Evolutionary conservation across 1,284 basidiomycete genomes (phyloP), one percentile per base, ranked within the genome.

Genomic region (Ceratobasidium sp.): DNA sequence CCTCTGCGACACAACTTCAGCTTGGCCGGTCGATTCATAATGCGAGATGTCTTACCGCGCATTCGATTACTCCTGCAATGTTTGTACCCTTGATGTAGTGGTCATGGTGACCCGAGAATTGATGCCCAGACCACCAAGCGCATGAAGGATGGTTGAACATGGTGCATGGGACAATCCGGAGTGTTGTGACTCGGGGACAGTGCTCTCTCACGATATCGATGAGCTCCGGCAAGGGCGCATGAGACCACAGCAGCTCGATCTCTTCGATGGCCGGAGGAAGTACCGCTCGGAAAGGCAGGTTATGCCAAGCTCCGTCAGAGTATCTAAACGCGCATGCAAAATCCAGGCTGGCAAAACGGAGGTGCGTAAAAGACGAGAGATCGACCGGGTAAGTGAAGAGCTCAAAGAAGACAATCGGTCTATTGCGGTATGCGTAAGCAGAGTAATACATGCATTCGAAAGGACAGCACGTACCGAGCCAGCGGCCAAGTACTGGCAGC

Each of bases 61-160:
- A 69, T 1, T 21, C 34, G 9, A 16, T 45, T 3, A 30, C 65
- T 14, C 12, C 53, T 18, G 23, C 3, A 14, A 45, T 5, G 10
- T 57, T 41, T 14, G 43, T 10, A 34, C 30, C 28, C n/a, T 30
- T 26, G 36, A 69, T 26, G 28, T 69, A 69, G 18, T 69, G 50
- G 18, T 39, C 36, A 39, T 67, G 62, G 16, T 53, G 36, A 4
- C 4, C 34, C 8, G 53, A n/a, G 9, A 14, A 6, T 26, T 36
- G 34, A 43, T 67, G 62, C 9, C 14, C 21, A 5, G 34, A 39
- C 65, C 65, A 69, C 48, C 48, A 67, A 16, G 16, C 23, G 18
- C 65, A 69, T 3, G 46, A 14, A 26, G 65, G 65, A 6, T 46
- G 34, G 41, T 69, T 69, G 18, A 69, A 69, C 65, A 69, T 69